Percentiles rank a stretch among this genome's conserved stretches.
These are phyloP conservation scores for Aspergillus affinis DNA, from an alignment of 495 filamentous ascomycete species.

Conservation along the genomic window DNA sequence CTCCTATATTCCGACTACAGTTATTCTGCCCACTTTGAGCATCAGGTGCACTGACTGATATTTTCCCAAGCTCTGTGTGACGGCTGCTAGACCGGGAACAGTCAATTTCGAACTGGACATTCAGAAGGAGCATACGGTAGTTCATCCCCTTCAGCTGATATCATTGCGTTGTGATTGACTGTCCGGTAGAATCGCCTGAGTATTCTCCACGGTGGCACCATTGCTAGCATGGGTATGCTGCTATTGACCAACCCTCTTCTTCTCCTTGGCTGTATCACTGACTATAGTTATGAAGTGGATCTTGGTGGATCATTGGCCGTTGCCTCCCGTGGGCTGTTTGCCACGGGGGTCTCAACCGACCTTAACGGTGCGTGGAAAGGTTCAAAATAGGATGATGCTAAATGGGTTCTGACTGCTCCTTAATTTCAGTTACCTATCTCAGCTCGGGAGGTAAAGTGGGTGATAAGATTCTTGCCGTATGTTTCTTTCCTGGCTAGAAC, in stretches of 20 bases:
- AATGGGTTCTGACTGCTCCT: neutral
- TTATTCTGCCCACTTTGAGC: neutral
- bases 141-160: slow-evolving; percentile 7
- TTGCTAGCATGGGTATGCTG: slow-evolving; percentile 78
- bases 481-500: slow-evolving; percentile 10
- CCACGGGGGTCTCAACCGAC: slow-evolving; percentile 92
- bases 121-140: slow-evolving; percentile 82
- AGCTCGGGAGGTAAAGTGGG: slow-evolving; percentile 80
- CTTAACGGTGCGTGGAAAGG: slow-evolving; percentile 64
- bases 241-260: neutral
- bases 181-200: slow-evolving; percentile 73
- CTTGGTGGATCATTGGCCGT: slow-evolving; percentile 92
- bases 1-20: neutral
- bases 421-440: slow-evolving; percentile 79
- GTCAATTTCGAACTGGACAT: slow-evolving; percentile 90
- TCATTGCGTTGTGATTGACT: slow-evolving; percentile 1
- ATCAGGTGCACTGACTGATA: slow-evolving; percentile 13
- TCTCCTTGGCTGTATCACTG: slow-evolving; percentile 3
- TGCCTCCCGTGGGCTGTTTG: slow-evolving; percentile 81
- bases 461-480: slow-evolving; percentile 66
- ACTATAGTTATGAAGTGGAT: slow-evolving; percentile 59
- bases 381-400: neutral
- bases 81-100: slow-evolving; percentile 68
- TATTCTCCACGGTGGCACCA: slow-evolving; percentile 91
- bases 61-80: slow-evolving; percentile 66